phyloP scores from a whole-genome alignment of 1,284 basidiomycete species.

The Schizophyllum amplum region DNA sequence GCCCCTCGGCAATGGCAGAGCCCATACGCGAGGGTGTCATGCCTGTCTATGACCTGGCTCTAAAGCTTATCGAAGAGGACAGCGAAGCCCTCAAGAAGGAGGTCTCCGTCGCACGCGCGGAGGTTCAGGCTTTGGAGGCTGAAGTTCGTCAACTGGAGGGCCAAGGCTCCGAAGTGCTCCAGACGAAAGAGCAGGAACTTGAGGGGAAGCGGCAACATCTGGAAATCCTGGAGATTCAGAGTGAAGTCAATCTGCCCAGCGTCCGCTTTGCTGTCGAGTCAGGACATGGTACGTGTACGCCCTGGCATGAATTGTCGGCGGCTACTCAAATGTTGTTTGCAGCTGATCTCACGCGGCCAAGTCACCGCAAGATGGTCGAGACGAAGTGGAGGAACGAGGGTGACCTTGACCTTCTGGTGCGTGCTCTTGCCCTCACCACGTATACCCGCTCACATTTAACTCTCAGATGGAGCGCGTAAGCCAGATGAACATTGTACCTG shows the following conservation, averaged over 20 bases:
- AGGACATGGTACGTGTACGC: slow-evolving; percentile 64
- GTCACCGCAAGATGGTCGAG: slow-evolving; percentile 81
- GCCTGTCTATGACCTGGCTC: slow-evolving; percentile 78
- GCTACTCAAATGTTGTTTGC: too few relatives aligned
- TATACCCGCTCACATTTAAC: slow-evolving; percentile 2
- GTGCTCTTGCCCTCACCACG: slow-evolving; percentile 19
- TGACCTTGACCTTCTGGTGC: slow-evolving; percentile 73
- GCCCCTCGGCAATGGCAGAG: slow-evolving; percentile 55
- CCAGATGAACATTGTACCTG: slow-evolving; percentile 89
- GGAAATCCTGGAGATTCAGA: slow-evolving; percentile 51
- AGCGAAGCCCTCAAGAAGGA: slow-evolving; percentile 25
- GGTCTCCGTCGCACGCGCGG: slow-evolving; percentile 19
- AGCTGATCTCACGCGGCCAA: slow-evolving; percentile 60
- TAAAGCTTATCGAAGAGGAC: slow-evolving; percentile 56
- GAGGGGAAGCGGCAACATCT: slow-evolving; percentile 27
- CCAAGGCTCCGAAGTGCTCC: slow-evolving; percentile 24
- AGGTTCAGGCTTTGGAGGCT: slow-evolving; percentile 22
- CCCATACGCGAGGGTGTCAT: slow-evolving; percentile 64
- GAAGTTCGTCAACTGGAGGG: slow-evolving; percentile 22
- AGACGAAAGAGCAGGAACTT: slow-evolving; percentile 29
- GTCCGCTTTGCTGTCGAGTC: slow-evolving; percentile 70
- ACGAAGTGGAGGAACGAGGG: slow-evolving; percentile 83
- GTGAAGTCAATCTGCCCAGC: slow-evolving; percentile 70
- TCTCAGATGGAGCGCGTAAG: slow-evolving; percentile 90
- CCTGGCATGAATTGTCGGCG: background rate